Evolutionary conservation across 768 basidiomycete genomes (phyloP).

Genomic region (Lentinus tigrinus): DNA sequence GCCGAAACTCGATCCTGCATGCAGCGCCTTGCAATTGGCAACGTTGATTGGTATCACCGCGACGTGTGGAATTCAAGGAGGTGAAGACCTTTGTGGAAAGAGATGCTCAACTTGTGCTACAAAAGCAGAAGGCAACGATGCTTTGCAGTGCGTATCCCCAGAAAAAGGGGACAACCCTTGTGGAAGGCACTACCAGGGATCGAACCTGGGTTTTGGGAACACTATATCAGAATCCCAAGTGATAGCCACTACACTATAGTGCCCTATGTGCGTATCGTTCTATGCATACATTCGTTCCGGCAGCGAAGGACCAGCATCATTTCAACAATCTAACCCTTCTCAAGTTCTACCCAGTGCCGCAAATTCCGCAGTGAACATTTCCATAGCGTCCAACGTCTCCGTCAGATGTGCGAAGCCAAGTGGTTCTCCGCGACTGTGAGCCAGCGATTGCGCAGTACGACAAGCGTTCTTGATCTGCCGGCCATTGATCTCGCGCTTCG

Average conservation of each 20-base stretch:
- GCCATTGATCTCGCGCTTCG: constrained; percentile 54
- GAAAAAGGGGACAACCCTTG: not conserved
- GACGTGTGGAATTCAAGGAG: too few relatives aligned
- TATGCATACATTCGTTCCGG: not conserved
- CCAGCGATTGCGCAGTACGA: constrained; percentile 59
- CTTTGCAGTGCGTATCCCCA: too few relatives aligned
- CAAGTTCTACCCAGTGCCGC: constrained; percentile 5
- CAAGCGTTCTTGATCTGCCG: constrained; percentile 70
- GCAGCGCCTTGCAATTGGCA: too few relatives aligned
- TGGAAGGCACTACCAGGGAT: constrained; percentile 11
- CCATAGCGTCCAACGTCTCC: constrained; percentile 62
- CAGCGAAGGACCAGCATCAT: too few relatives aligned
- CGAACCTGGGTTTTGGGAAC: constrained; percentile 13
- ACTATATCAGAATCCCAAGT: constrained; percentile 8
- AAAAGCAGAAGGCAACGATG: too few relatives aligned
- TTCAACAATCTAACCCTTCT: not conserved
- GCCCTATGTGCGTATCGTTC: not conserved
- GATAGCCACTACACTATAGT: constrained; percentile 8
- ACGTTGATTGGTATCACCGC: too few relatives aligned
- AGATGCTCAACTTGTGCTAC: too few relatives aligned
- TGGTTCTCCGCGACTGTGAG: constrained; percentile 44
- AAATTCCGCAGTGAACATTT: constrained; percentile 36
- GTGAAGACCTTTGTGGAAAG: too few relatives aligned
- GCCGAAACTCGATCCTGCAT: too few relatives aligned
- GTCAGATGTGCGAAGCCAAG: constrained; percentile 48